Conservation (phyloP, 163 green algal genomes). For the Scenedesmus sp. region DNA sequence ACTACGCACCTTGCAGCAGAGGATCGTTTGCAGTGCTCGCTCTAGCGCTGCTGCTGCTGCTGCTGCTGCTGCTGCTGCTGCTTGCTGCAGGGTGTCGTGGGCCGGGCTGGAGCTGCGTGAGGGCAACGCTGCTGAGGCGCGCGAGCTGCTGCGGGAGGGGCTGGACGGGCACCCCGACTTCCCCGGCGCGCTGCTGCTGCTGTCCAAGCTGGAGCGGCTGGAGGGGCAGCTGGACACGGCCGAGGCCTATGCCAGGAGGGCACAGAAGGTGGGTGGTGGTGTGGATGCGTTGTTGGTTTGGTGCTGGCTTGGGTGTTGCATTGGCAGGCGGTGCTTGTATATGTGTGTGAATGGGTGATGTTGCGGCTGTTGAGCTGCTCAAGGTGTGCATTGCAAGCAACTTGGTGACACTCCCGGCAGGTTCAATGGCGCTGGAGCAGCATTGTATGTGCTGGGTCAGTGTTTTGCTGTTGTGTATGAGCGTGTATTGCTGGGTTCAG, state of each 20-base stretch:
- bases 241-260: slow-evolving; percentile 41
- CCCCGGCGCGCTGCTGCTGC: slow-evolving; percentile 53
- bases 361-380: too few relatives aligned
- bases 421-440: too few relatives aligned
- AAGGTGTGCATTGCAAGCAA: too few relatives aligned
- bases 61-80: background rate
- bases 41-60: background rate
- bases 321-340: background rate
- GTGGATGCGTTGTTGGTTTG: background rate
- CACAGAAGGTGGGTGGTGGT: too few relatives aligned
- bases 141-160: slow-evolving; percentile 59
- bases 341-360: background rate
- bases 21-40: background rate
- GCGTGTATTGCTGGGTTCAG: background rate
- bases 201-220: slow-evolving; percentile 55
- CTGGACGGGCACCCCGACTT: slow-evolving; percentile 62
- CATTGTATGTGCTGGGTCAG: too few relatives aligned
- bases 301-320: background rate
- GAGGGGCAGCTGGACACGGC: slow-evolving; percentile 47
- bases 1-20: too few relatives aligned
- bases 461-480: too few relatives aligned
- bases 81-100: slow-evolving; percentile 30
- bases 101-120: slow-evolving; percentile 42
- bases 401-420: too few relatives aligned
- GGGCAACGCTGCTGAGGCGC: slow-evolving; percentile 46